Conservation (phyloP, 2,329 filamentous ascomycete genomes). For the Exophiala oligosperma region DNA sequence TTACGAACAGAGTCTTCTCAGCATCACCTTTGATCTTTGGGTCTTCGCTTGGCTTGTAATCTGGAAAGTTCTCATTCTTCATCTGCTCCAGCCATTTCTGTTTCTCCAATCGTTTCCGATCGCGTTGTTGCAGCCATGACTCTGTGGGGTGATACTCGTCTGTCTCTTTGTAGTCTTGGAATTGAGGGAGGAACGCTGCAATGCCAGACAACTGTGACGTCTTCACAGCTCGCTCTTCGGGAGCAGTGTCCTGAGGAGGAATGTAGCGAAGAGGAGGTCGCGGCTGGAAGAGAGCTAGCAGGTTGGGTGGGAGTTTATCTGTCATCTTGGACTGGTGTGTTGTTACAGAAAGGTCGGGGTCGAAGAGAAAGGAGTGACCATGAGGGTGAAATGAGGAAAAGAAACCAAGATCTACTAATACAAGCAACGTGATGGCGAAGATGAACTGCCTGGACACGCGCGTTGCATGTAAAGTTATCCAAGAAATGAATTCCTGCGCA, state of each 20-base stretch:
- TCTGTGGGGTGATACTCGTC: slow-evolving; percentile 80
- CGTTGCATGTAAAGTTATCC: background rate
- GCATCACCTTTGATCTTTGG: slow-evolving; percentile 88
- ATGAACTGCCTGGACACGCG: slow-evolving; percentile 2
- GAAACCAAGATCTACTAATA: slow-evolving; percentile 3
- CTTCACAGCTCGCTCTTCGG: slow-evolving; percentile 67
- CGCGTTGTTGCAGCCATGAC: slow-evolving; percentile 86
- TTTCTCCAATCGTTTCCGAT: slow-evolving; percentile 81
- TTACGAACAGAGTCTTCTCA: slow-evolving; percentile 92
- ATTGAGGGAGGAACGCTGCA: slow-evolving; percentile 69
- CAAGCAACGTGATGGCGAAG: slow-evolving; percentile 16
- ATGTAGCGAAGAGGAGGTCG: slow-evolving; percentile 90
- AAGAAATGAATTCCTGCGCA: slow-evolving; percentile 2
- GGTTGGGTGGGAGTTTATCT: slow-evolving; percentile 89
- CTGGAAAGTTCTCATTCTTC: slow-evolving; percentile 62
- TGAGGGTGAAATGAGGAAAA: background rate
- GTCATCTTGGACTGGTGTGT: slow-evolving; percentile 65
- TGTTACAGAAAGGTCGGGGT: slow-evolving; percentile 19
- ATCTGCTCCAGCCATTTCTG: slow-evolving; percentile 63
- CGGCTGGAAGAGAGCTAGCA: slow-evolving; percentile 91
- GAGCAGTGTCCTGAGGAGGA: slow-evolving; percentile 76
- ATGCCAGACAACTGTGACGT: slow-evolving; percentile 73
- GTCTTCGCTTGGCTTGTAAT: slow-evolving; percentile 78
- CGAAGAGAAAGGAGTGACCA: slow-evolving; percentile 1
- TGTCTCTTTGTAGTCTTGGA: slow-evolving; percentile 75